phyloP scores from a whole-genome alignment of 2,329 filamentous ascomycete species.

The Cercospora beticola region DNA sequence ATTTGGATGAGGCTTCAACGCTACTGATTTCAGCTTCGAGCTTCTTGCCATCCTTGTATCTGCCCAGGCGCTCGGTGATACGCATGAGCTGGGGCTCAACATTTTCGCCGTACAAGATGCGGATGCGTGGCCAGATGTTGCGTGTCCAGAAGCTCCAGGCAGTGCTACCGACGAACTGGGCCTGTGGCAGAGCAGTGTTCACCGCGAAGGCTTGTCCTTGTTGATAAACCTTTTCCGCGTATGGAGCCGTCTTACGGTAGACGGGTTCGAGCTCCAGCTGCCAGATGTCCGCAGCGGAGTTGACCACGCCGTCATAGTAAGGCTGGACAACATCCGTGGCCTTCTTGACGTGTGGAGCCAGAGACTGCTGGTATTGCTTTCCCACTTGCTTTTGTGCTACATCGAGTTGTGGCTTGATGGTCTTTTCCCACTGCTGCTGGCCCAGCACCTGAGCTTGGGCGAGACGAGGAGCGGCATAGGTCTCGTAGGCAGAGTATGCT shows the following conservation, averaged over 20 bases:
- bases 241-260: slow-evolving; percentile 72
- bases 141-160: slow-evolving; percentile 69
- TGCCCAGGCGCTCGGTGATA: slow-evolving; percentile 84
- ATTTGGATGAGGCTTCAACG: slow-evolving; percentile 44
- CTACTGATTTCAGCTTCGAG: slow-evolving; percentile 60
- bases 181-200: slow-evolving; percentile 69
- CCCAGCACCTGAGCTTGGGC: slow-evolving; percentile 66
- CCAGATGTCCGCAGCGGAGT: slow-evolving; percentile 66
- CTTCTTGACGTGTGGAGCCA: slow-evolving; percentile 73
- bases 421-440: slow-evolving; percentile 73
- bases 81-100: slow-evolving; percentile 93
- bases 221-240: slow-evolving; percentile 67
- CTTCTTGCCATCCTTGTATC: slow-evolving; percentile 67
- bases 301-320: slow-evolving; percentile 67
- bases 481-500: slow-evolving; percentile 59
- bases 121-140: slow-evolving; percentile 77
- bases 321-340: slow-evolving; percentile 61
- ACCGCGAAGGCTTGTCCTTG: slow-evolving; percentile 66
- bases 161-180: slow-evolving; percentile 68
- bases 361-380: slow-evolving; percentile 65
- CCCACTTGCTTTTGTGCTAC: slow-evolving; percentile 62
- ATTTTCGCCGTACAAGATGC: slow-evolving; percentile 80
- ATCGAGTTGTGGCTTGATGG: slow-evolving; percentile 70
- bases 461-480: slow-evolving; percentile 73
- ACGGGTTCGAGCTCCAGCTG: slow-evolving; percentile 72